Evolutionary conservation across 257 asterid species (phyloP), one percentile per base, ranked within the genome.

Genomic region (Datura wrightii): DNA sequence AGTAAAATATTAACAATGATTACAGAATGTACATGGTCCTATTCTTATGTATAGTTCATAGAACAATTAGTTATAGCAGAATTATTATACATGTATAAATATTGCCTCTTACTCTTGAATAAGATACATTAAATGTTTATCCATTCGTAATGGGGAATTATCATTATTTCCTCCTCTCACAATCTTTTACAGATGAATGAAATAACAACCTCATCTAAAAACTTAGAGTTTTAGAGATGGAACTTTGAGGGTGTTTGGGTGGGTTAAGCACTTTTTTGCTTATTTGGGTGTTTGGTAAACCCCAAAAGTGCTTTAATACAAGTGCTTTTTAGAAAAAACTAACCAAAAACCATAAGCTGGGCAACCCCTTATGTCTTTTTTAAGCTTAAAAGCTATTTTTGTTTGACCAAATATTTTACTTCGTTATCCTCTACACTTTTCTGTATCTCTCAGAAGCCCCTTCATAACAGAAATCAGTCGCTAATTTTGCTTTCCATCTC

Each of bases 101-200:
- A 54, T 54, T 54, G 15, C 59, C 59, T 54, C 59, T 55, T 16
- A 55, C 62, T 55, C 62, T 55, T 55, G 62, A 55, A 59, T 18
- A 56, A 58, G n/a, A 58, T 3, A 58, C 11, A 58, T 58, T 18
- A 58, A 58, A 58, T 58, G 11, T 58, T 58, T 3, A 5, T 58
- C 65, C 34, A 58, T 58, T 58, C 34, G 5, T 34, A 34, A 63
- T 63, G 71, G n/a, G 71, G 71, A 18, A 16, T 63, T 63, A 34
- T 63, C 8, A 18, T 63, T 31, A 63, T 63, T 11, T 13, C 72
- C 72, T 65, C n/a, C 65, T 58, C 34, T n/a, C 65, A 18, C 65
- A 18, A 58, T 65, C n/a, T 65, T 11, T 65, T 65, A 65, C 41
- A 65, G 44, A 65, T 65, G 9, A 63, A 65, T 65, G 72, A 65